Evolutionary conservation across 2,329 filamentous ascomycete species (phyloP), one percentile per base, ranked within the genome.

Genomic region (Fusarium nodosum): DNA sequence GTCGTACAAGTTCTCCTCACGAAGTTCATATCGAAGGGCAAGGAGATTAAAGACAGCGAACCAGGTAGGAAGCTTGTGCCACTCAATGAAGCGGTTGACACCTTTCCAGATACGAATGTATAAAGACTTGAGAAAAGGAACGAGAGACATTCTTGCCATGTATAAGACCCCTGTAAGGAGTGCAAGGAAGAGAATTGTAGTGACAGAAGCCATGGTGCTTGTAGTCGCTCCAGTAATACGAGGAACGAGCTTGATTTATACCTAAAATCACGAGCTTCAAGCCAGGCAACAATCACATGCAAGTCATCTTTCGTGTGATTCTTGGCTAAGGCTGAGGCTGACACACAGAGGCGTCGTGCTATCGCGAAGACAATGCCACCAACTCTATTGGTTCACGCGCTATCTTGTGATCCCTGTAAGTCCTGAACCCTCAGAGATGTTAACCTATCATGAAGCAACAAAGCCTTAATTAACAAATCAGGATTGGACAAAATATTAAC

Each of bases 21-120:
- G 64, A 9, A 68, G 64, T 10, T 68, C 64, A 34, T 68, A 68
- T 4, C 64, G 64, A 26, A 68, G 48, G 13, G 64, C 64, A 7
- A 68, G 64, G 1, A 68, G 52, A 9, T 68, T 68, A 13, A 68
- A 65, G 12, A 68, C 53, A 1, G 58, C 64, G 1, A 68, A 36
- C 64, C 64, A 68, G 1, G 64, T 64, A 2, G 64, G 59, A 1
- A 68, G 64, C 0, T 47, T 68, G 13, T 68, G 64, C 64, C 64
- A 68, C 8, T 64, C 22, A 13, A 68, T 20, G 11, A 68, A 64
- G 0, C 10, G 2, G 5, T 68, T 68, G 6, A 64, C 30, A 1
- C 45, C 1, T 22, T 68, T 68, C 64, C 64, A 68, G 7, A 68
- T 47, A 13, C 39, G 33, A 10, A 68, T 68, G 6, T 58, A 68